Conservation (phyloP, 2,329 filamentous ascomycete genomes). For the Arthrobotrys conoides region DNA sequence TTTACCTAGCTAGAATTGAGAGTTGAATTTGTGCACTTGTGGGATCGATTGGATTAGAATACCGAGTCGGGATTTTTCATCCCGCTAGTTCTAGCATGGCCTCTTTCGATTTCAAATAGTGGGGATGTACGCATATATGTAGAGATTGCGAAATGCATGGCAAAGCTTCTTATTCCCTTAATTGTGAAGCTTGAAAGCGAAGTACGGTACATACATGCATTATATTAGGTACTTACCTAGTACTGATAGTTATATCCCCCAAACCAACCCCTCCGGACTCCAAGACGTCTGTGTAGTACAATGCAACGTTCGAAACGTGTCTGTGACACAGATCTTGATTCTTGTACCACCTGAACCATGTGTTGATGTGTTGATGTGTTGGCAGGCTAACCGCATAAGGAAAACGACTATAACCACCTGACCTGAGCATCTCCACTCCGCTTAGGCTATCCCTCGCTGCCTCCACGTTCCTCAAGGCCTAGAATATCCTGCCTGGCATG, state of each 20-base stretch:
- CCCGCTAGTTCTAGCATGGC: slow-evolving; percentile 5
- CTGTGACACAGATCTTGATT: not conserved
- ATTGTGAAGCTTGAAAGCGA: not conserved
- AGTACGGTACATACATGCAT: not conserved
- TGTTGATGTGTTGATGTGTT: slow-evolving; percentile 42
- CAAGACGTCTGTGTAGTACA: not conserved
- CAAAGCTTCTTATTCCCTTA: not conserved
- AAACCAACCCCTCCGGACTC: not conserved
- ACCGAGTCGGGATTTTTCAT: slow-evolving; percentile 2
- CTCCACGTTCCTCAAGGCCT: not conserved
- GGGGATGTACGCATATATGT: not conserved
- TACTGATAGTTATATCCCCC: not conserved
- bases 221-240: too few species aligned
- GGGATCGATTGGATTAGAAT: slow-evolving; percentile 1
- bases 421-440: slow-evolving; percentile 36
- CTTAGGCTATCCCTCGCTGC: slow-evolving; percentile 5
- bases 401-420: slow-evolving; percentile 47
- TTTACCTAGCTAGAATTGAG: too few species aligned
- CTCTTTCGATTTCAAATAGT: slow-evolving; percentile 16
- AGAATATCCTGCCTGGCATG: slow-evolving; percentile 7
- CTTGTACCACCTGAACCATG: slow-evolving; percentile 6
- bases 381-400: slow-evolving; percentile 18
- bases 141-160: not conserved
- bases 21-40: not conserved
- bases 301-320: not conserved